Evolutionary conservation across 1,284 basidiomycete genomes (phyloP).

Genomic region (Ceratobasidium sp.): DNA sequence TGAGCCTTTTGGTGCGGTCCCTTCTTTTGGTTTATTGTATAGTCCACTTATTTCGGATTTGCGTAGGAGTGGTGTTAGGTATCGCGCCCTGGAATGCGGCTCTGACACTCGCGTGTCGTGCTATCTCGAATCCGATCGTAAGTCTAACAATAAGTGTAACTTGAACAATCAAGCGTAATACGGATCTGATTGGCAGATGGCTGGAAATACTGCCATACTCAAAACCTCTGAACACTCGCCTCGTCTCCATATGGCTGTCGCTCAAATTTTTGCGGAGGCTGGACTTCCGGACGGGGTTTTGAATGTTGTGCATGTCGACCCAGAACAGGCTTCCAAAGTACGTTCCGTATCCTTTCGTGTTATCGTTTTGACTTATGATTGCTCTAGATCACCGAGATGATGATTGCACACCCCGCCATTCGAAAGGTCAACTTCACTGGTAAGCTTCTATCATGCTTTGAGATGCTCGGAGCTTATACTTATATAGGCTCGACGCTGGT

Average conservation of each 20-base stretch:
- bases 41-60: neutral
- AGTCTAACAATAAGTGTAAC: neutral
- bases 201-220: constrained; percentile 60
- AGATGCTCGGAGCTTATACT: neutral
- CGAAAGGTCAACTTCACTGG: constrained; percentile 50
- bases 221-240: constrained; percentile 53
- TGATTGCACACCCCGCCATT: constrained; percentile 59
- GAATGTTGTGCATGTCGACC: constrained; percentile 61
- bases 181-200: constrained; percentile 52
- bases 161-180: constrained; percentile 42
- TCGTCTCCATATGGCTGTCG: constrained; percentile 36
- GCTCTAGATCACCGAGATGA: constrained; percentile 54
- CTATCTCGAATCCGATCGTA: constrained; percentile 57
- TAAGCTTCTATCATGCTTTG: neutral
- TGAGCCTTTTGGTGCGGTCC: constrained; percentile 51
- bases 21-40: neutral
- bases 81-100: constrained; percentile 57
- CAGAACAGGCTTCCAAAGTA: constrained; percentile 57
- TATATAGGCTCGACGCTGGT: constrained; percentile 62
- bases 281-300: constrained; percentile 62
- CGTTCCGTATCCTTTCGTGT: neutral
- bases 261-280: constrained; percentile 55
- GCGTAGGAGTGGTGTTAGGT: constrained; percentile 49
- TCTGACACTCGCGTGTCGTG: constrained; percentile 54
- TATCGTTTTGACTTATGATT: neutral